Evolutionary conservation across 108 stramenopile species (phyloP), one percentile per base, ranked within the genome.

Genomic region (Discostella pseudostelligera): DNA sequence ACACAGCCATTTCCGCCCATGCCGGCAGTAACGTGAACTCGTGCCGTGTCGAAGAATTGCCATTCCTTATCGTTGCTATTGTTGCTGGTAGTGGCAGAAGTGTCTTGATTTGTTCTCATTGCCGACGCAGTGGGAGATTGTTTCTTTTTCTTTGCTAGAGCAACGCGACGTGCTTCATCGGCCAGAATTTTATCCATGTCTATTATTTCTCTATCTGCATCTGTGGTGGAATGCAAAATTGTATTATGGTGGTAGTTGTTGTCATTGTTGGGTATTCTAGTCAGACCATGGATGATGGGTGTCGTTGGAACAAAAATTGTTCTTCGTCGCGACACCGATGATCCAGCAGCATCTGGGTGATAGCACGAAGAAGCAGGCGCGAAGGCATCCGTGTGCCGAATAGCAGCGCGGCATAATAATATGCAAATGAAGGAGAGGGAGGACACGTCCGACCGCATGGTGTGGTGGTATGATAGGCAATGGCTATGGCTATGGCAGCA

Each of bases 1-100:
- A 98, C 92, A 70, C 96, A 97, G 25, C 97, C 97, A 58, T 95
- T 93, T 1, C 97, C 97, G 16, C 97, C 97, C 59, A 81, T 73
- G 44, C 97, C 97, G 22, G 89, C 96, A 36, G 82, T 72, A 21
- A 96, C 97, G 69, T 96, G 88, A 20, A 92, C 47, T 0, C 87
- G 85, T 8, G 90, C 90, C 37, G 94, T 92, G 62, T 95, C 94
- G 76, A 95, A 95, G 77, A 95, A 95, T 81, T 92, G 86, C 88
- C 90, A 94, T 82, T 94, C 93, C 39, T 81, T 83, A 56, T 87
- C 89, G 59, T 87, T 76, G 59, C 60, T 65, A 49, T 39, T 62
- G 69, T 45, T 62, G 68, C 42, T 56, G 54, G 17, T 55, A 29
- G n/a, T 46, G 24, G 29, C 17, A 16, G 36, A 13, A 9, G 29